Conservation (phyloP, 352 stramenopile genomes). For the Halophytophthora polymorphica region DNA sequence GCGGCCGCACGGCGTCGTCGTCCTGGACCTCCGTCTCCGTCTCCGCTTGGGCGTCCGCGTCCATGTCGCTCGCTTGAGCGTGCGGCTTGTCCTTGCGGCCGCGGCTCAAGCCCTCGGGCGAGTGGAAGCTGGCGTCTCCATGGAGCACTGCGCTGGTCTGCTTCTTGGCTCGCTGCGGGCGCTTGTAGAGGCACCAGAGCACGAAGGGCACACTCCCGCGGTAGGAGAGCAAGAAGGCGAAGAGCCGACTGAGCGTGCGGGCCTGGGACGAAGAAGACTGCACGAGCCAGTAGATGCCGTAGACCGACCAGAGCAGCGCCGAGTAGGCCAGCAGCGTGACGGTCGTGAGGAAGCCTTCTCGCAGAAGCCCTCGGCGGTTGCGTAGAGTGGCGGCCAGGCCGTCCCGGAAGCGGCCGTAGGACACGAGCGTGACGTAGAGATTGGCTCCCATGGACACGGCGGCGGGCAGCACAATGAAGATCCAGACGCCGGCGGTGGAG, state of each 20-base stretch:
- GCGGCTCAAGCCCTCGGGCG: too few species aligned
- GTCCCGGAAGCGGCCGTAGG: constrained; percentile 53
- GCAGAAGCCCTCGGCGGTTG: constrained; percentile 51
- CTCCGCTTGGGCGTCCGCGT: constrained; percentile 16
- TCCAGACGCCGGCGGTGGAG: constrained; percentile 44
- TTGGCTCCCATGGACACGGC: constrained; percentile 52
- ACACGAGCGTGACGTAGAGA: constrained; percentile 66
- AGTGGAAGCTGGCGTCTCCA: constrained; percentile 1
- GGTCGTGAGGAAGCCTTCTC: constrained; percentile 69
- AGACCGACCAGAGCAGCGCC: constrained; percentile 61
- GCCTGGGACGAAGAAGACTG: constrained; percentile 19
- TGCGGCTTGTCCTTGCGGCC: neutral
- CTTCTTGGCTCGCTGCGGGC: constrained; percentile 13
- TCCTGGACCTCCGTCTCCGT: constrained; percentile 27
- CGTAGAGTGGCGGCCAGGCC: constrained; percentile 59
- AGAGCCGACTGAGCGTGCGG: constrained; percentile 46
- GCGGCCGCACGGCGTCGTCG: constrained; percentile 59
- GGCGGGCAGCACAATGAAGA: constrained; percentile 66
- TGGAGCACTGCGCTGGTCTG: constrained; percentile 22
- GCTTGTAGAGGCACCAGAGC: constrained; percentile 72
- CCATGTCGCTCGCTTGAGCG: neutral
- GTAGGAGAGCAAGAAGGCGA: constrained; percentile 71
- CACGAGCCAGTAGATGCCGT: constrained; percentile 61
- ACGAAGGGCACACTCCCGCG: constrained; percentile 67
- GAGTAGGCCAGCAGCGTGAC: constrained; percentile 70